Evolutionary conservation across 1,284 basidiomycete species (phyloP).

Genomic region (Phellopilus nigrolimitatus): DNA sequence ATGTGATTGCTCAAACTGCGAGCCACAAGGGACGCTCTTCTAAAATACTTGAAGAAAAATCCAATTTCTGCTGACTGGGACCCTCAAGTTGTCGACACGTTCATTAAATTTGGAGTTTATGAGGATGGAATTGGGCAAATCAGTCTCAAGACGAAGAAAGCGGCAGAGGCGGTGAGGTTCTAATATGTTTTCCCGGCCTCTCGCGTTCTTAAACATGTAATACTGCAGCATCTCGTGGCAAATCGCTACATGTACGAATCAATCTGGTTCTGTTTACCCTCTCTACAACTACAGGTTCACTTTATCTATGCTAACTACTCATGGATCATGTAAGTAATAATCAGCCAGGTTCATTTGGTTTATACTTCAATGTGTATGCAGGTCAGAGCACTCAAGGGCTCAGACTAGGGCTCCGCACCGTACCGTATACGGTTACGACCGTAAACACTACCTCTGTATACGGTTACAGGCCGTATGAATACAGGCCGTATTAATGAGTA

Average conservation of each 20-base stretch:
- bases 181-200: neutral
- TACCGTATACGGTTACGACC: too few species aligned
- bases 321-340: neutral
- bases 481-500: too few species aligned
- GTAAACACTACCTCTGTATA: too few species aligned
- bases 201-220: neutral
- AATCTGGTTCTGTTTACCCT: neutral
- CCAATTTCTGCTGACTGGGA: neutral
- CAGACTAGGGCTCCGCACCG: too few species aligned
- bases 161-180: neutral
- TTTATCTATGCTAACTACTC: neutral
- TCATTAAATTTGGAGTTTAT: neutral
- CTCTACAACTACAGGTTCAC: neutral
- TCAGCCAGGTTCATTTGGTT: neutral
- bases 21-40: neutral
- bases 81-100: neutral
- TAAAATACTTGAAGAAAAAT: conserved; percentile 1
- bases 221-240: neutral
- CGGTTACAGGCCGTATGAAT: too few species aligned
- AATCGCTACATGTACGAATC: neutral
- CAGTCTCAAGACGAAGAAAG: neutral
- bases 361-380: neutral
- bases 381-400: conserved; percentile 1
- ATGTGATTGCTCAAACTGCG: too few species aligned
- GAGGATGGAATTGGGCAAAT: neutral